phyloP scores from a whole-genome alignment of 768 basidiomycete genomes.

The Tubosaeta brunneosetosa region DNA sequence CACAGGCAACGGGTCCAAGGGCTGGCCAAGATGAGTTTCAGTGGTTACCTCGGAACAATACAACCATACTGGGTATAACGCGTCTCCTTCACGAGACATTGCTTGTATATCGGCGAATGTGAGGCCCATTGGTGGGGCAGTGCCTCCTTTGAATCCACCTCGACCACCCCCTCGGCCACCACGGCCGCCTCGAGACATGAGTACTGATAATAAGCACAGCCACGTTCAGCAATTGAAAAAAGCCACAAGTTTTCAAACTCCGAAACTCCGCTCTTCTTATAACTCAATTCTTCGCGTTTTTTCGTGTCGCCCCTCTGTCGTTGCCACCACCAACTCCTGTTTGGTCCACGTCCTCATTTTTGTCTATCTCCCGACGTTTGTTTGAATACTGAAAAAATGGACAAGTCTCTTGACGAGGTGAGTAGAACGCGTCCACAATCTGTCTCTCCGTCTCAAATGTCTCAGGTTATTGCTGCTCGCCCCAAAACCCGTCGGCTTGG shows the following conservation, averaged over 20 bases:
- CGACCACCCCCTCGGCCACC: conserved; percentile 53
- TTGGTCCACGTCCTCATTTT: not conserved
- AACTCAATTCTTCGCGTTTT: conserved; percentile 1
- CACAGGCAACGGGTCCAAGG: conserved; percentile 59
- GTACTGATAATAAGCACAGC: conserved; percentile 5
- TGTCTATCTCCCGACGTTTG: not conserved
- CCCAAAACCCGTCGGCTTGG: conserved; percentile 44
- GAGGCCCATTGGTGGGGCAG: conserved; percentile 69
- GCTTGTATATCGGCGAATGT: conserved; percentile 76
- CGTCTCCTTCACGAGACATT: conserved; percentile 69
- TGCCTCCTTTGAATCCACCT: conserved; percentile 53
- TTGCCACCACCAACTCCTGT: conserved; percentile 22
- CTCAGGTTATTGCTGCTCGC: conserved; percentile 64
- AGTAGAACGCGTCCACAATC: conserved; percentile 21
- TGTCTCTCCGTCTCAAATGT: conserved; percentile 6
- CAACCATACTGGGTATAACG: conserved; percentile 73
- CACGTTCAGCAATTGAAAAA: conserved; percentile 1
- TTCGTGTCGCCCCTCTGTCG: conserved; percentile 27
- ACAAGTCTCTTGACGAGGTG: conserved; percentile 83
- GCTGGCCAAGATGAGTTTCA: conserved; percentile 37
- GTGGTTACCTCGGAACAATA: conserved; percentile 15
- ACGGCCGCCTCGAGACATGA: conserved; percentile 50
- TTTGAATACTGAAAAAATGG: conserved; percentile 43
- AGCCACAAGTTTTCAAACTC: conserved; percentile 16
- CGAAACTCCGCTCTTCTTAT: conserved; percentile 23